Conservation (phyloP, 1,284 basidiomycete genomes). For the Fomitopsis palustris region DNA sequence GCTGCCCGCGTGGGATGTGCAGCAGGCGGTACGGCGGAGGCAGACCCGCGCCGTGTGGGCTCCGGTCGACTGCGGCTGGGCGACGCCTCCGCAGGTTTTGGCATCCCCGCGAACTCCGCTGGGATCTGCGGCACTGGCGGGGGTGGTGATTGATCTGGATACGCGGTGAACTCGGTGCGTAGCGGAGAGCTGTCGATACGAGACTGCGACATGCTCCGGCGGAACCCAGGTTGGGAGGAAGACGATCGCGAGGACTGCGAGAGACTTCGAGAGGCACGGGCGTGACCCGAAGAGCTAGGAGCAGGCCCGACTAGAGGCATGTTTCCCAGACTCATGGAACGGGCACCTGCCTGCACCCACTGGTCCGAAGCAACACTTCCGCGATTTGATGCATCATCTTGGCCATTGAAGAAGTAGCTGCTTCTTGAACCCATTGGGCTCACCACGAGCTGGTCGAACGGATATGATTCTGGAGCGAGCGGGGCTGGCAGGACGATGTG, state of each 20-base stretch:
- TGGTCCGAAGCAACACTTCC: conserved; percentile 25
- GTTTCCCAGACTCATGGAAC: conserved; percentile 8
- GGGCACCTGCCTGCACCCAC: conserved; percentile 24
- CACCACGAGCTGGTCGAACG: conserved; percentile 12
- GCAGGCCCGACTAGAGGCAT: not conserved
- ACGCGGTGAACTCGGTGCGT: not conserved
- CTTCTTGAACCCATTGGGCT: conserved; percentile 6
- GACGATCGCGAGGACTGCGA: conserved; percentile 5
- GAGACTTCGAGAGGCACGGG: conserved; percentile 3
- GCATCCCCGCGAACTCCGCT: not conserved
- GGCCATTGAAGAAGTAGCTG: conserved; percentile 11
- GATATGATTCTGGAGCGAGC: conserved; percentile 38
- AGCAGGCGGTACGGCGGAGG: not conserved
- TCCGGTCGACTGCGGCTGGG: not conserved
- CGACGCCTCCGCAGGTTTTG: not conserved
- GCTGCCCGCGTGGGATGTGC: not conserved
- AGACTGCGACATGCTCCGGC: conserved; percentile 5
- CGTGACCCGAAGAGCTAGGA: not conserved
- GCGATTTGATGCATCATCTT: conserved; percentile 11
- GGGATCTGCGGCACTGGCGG: conserved; percentile 1
- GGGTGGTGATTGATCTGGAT: not conserved
- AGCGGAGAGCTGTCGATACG: not conserved
- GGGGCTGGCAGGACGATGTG: conserved; percentile 62
- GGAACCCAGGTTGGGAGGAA: not conserved
- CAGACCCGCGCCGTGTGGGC: not conserved